Conservation (phyloP, 495 filamentous ascomycete species). For the Xylaria palmicola region DNA sequence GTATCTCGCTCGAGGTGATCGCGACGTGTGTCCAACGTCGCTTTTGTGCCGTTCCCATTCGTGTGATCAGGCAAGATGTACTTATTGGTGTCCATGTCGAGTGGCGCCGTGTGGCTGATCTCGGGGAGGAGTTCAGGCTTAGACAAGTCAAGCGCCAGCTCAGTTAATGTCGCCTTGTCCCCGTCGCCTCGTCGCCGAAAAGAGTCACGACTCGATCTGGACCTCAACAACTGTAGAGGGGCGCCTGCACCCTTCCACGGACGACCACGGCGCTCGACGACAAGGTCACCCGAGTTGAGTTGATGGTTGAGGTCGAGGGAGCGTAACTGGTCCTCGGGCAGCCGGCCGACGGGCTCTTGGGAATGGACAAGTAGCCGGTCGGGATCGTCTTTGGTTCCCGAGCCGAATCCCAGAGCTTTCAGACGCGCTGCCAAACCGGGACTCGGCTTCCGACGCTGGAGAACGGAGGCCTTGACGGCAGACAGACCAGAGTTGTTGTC, state of each 20-base stretch:
- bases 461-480: slow-evolving; percentile 20
- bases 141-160: slow-evolving; percentile 28
- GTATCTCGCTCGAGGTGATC: slow-evolving; percentile 51
- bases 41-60: slow-evolving; percentile 60
- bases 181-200: slow-evolving; percentile 24
- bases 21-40: slow-evolving; percentile 48
- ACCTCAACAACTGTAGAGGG: slow-evolving; percentile 41
- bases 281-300: slow-evolving; percentile 49
- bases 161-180: slow-evolving; percentile 14
- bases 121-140: slow-evolving; percentile 44
- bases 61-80: slow-evolving; percentile 63
- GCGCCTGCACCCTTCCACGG: slow-evolving; percentile 58
- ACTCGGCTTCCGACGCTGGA: slow-evolving; percentile 57
- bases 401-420: slow-evolving; percentile 64
- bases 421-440: slow-evolving; percentile 76
- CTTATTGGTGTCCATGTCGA: slow-evolving; percentile 62
- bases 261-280: slow-evolving; percentile 59
- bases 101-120: slow-evolving; percentile 37
- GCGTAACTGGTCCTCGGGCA: slow-evolving; percentile 70
- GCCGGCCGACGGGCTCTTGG: slow-evolving; percentile 61
- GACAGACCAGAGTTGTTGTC: slow-evolving; percentile 12
- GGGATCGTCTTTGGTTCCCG: slow-evolving; percentile 40
- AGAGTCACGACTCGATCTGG: slow-evolving; percentile 33
- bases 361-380: slow-evolving; percentile 29
- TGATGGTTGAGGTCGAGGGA: slow-evolving; percentile 64